Percentiles rank a stretch among this genome's conserved stretches.
Conservation (phyloP, 805 yeast species). For the Starmerella floris region DNA sequence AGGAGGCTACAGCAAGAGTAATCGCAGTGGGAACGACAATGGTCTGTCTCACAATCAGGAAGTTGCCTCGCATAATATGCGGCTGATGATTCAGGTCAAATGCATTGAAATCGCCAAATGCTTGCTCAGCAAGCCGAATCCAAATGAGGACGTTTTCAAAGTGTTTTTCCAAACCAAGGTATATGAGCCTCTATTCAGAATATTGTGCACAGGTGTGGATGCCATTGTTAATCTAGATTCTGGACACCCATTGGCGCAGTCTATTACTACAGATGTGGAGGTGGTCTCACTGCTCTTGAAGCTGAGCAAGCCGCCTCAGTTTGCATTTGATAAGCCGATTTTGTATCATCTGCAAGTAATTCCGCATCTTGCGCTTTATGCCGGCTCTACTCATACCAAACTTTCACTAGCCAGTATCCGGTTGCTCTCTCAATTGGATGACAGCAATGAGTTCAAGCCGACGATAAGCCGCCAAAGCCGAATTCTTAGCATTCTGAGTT, state of each 20-base stretch:
- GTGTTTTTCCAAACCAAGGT: conserved; percentile 48
- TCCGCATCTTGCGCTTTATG: conserved; percentile 61
- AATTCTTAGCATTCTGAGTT: conserved; percentile 54
- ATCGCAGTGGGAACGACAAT: neutral
- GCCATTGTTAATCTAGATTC: conserved; percentile 31
- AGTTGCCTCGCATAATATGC: conserved; percentile 19
- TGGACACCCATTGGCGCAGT: conserved; percentile 27
- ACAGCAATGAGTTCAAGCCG: conserved; percentile 36
- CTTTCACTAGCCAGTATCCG: conserved; percentile 43
- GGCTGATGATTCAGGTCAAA: conserved; percentile 36
- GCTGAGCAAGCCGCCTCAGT: conserved; percentile 23
- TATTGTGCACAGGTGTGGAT: conserved; percentile 51
- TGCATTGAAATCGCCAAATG: conserved; percentile 40
- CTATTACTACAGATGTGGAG: conserved; percentile 33
- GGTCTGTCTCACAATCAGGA: conserved; percentile 6
- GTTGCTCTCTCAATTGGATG: conserved; percentile 40
- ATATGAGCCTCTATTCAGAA: conserved; percentile 41
- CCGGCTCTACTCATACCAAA: conserved; percentile 39
- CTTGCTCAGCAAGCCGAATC: conserved; percentile 20
- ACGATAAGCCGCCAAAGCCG: conserved; percentile 38
- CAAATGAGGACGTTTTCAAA: conserved; percentile 16
- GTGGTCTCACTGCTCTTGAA: conserved; percentile 30
- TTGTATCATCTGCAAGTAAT: conserved; percentile 57
- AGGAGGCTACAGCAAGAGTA: conserved; percentile 12
- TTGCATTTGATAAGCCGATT: conserved; percentile 40